Conservation (phyloP, 495 filamentous ascomycete genomes). For the Emericellopsis terricola region DNA sequence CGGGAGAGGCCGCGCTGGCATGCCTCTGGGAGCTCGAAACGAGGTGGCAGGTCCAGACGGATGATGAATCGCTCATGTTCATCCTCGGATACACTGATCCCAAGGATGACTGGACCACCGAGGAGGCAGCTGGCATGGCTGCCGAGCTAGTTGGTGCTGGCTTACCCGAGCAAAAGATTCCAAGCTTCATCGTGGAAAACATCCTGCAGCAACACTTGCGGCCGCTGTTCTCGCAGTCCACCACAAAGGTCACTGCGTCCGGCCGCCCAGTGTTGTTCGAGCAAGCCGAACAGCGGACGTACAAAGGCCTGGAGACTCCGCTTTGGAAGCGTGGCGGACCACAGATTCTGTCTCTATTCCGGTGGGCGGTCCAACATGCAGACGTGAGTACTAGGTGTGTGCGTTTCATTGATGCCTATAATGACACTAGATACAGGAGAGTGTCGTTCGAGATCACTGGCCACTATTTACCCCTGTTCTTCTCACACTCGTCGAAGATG, state of each 20-base stretch:
- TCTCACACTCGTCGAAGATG: constrained; percentile 62
- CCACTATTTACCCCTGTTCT: constrained; percentile 70
- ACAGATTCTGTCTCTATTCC: constrained; percentile 43
- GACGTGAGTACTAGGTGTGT: constrained; percentile 9
- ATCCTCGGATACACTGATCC: constrained; percentile 27
- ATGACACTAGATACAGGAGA: no score
- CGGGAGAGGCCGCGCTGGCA: neutral
- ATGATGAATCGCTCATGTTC: constrained; percentile 10
- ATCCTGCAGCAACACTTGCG: constrained; percentile 36
- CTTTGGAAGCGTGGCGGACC: constrained; percentile 45
- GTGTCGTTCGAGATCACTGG: constrained; percentile 32
- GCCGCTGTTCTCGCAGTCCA: constrained; percentile 51
- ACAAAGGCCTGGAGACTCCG: constrained; percentile 23
- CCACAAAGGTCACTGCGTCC: constrained; percentile 39
- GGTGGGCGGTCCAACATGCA: constrained; percentile 41
- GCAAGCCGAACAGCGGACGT: constrained; percentile 18
- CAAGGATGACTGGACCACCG: constrained; percentile 35
- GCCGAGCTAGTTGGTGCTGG: constrained; percentile 22
- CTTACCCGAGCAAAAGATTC: constrained; percentile 8
- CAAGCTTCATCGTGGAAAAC: constrained; percentile 30
- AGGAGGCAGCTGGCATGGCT: constrained; percentile 13
- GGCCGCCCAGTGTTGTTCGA: constrained; percentile 38
- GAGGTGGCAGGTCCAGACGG: neutral
- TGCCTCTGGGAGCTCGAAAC: constrained; percentile 5
- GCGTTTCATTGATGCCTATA: constrained; percentile 1